A percentile compares a stretch with the other conserved stretches of the same genome.
phyloP scores from a whole-genome alignment of 768 basidiomycete species.

The Candolleomyces eurysporus region DNA sequence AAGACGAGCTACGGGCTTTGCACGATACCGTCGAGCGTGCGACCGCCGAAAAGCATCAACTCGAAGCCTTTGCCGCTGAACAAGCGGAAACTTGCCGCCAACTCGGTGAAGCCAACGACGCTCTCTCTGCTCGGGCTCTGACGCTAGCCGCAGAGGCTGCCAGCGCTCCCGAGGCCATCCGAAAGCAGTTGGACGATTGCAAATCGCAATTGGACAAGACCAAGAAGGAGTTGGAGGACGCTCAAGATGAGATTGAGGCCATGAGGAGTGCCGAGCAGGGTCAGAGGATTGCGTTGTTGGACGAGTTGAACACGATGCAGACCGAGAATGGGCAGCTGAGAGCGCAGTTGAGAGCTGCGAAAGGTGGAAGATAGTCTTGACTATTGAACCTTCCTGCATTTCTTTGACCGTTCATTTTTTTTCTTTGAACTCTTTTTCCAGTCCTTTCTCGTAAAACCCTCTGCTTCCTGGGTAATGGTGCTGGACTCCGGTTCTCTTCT shows the following conservation, averaged over 20 bases:
- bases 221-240: conserved; percentile 52
- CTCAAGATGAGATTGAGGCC: conserved; percentile 65
- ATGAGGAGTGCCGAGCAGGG: conserved; percentile 72
- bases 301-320: conserved; percentile 84
- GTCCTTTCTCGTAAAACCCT: no score
- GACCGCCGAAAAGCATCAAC: conserved; percentile 58
- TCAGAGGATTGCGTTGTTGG: conserved; percentile 80
- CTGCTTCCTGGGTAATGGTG: no score
- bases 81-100: conserved; percentile 74
- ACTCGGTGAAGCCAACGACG: conserved; percentile 76
- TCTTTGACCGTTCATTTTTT: no score
- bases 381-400: no score
- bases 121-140: conserved; percentile 69
- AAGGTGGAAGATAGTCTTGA: conserved; percentile 19
- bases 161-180: conserved; percentile 52
- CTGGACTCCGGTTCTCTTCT: no score
- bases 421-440: no score
- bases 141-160: conserved; percentile 70
- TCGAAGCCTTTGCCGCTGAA: conserved; percentile 67
- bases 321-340: conserved; percentile 72
- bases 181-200: conserved; percentile 54
- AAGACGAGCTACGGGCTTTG: conserved; percentile 63
- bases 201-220: conserved; percentile 49
- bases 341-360: conserved; percentile 65
- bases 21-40: conserved; percentile 61